Base-by-base conservation (phyloP, 2,329 filamentous ascomycete species). In the Rhytidhysteron rufulum region DNA sequence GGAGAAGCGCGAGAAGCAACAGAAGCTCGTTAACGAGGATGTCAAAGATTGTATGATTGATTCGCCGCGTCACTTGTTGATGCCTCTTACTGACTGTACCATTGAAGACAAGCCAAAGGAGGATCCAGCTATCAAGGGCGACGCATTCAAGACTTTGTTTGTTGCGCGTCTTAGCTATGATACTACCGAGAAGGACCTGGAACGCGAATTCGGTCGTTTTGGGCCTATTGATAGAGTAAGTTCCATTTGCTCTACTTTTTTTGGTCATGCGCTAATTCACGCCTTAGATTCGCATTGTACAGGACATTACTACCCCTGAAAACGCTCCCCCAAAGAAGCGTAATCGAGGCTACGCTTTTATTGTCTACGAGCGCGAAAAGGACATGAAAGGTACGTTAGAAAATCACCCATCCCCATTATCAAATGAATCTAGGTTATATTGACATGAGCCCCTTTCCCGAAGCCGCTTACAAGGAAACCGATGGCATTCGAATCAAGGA, bases 351-450 rank as follows among this genome's bases (percentile, higher is more conserved):
- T 98, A 98, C 67, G 93, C 88, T 46, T 98, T 98, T 63, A 85
- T 98, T 54, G 88, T 97, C 40, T 98, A 91, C 63, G 91, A 97
- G 69, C 85, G 88, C 66, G 93, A 97, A 71, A 90, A 91, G 69
- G 93, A 97, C 65, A 96, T 97, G 90, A 94, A 94, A 88, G 89
- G 90, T 96, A 94, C 81, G 72, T 69, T 68, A 70, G 63, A 66
- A 55, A 64, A 60, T 50, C 58, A 53, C 53, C 55, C 55, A 55
- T 55, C 61, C 59, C 55, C 60, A 52, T 62, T 51, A 52, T 46
- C 50, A n/a, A 27, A 10, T 30, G 30, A 37, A 40, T 44, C 34
- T 50, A 56, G 55, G 9, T 13, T 30, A 29, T 49, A 85, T 83
- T 86, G 71, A 86, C 83, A 82, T 72, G 63, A 58, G 77, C 75